Percentiles rank a stretch among this genome's conserved stretches.
Conservation (phyloP, 257 asterid species). For the Solanum piurae region DNA sequence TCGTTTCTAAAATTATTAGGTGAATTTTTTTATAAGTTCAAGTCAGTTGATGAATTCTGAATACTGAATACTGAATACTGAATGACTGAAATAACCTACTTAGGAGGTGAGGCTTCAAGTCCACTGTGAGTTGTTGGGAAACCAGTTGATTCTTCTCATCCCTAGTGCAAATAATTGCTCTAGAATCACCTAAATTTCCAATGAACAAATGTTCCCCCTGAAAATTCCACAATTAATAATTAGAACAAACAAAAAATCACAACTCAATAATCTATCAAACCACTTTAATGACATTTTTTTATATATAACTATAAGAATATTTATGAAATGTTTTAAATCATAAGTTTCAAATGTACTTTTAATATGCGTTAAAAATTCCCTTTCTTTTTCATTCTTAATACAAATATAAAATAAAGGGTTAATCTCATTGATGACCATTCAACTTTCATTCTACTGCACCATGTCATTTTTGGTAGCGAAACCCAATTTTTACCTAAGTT, state of each 20-base stretch:
- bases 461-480: background rate
- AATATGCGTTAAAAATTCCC: too few species aligned
- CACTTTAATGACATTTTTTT: background rate
- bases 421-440: background rate
- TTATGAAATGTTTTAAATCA: background rate
- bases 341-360: background rate
- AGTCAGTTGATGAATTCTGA: background rate
- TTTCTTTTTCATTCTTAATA: background rate
- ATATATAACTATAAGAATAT: background rate
- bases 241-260: background rate
- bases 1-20: background rate
- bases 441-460: background rate
- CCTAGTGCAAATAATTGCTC: slow-evolving; percentile 60
- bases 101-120: slow-evolving; percentile 80
- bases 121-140: slow-evolving; percentile 69
- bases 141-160: slow-evolving; percentile 38
- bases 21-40: background rate
- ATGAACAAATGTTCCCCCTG: slow-evolving; percentile 69
- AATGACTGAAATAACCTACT: slow-evolving; percentile 15
- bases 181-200: slow-evolving; percentile 79
- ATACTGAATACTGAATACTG: background rate
- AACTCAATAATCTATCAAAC: background rate
- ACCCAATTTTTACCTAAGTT: background rate
- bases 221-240: background rate
- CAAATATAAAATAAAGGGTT: background rate